These are phyloP conservation scores for Austroboletus olivaceoglutinosus DNA, from an alignment of 1,284 basidiomycete genomes.

Conservation along the genomic window DNA sequence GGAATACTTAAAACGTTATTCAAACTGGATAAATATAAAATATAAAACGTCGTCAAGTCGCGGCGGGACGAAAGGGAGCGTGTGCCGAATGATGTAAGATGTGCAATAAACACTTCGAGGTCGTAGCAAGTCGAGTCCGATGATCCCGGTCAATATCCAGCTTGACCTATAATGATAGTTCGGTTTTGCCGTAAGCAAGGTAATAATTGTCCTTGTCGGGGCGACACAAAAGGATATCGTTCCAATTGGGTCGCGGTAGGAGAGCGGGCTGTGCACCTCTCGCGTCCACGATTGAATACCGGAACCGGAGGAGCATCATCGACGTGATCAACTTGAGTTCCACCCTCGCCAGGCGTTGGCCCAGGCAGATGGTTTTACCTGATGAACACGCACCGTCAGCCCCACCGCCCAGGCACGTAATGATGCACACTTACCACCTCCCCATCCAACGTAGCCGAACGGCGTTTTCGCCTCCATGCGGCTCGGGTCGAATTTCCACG, in stretches of 20 bases:
- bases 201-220: slow-evolving; percentile 54
- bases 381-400: slow-evolving; percentile 17
- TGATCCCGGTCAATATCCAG: slow-evolving; percentile 23
- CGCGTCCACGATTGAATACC: slow-evolving; percentile 52
- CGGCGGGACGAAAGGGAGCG: slow-evolving; percentile 2
- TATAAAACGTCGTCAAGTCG: slow-evolving; percentile 14
- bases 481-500: slow-evolving; percentile 69
- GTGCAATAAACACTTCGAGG: slow-evolving; percentile 6
- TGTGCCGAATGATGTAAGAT: slow-evolving; percentile 17
- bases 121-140: slow-evolving; percentile 15
- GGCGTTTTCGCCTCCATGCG: slow-evolving; percentile 49
- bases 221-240: slow-evolving; percentile 65
- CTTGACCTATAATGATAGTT: slow-evolving; percentile 24
- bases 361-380: slow-evolving; percentile 68
- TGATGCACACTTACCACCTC: slow-evolving; percentile 55
- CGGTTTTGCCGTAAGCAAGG: slow-evolving; percentile 44
- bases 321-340: slow-evolving; percentile 67
- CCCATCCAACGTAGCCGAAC: slow-evolving; percentile 70
- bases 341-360: slow-evolving; percentile 67
- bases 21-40: slow-evolving; percentile 21
- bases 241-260: slow-evolving; percentile 68
- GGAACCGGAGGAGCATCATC: slow-evolving; percentile 61
- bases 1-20: slow-evolving; percentile 11
- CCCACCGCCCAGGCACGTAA: slow-evolving; percentile 18
- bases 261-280: slow-evolving; percentile 43